phyloP scores from a whole-genome alignment of 495 filamentous ascomycete genomes.

The Paragyromitra xinjiangensis region DNA sequence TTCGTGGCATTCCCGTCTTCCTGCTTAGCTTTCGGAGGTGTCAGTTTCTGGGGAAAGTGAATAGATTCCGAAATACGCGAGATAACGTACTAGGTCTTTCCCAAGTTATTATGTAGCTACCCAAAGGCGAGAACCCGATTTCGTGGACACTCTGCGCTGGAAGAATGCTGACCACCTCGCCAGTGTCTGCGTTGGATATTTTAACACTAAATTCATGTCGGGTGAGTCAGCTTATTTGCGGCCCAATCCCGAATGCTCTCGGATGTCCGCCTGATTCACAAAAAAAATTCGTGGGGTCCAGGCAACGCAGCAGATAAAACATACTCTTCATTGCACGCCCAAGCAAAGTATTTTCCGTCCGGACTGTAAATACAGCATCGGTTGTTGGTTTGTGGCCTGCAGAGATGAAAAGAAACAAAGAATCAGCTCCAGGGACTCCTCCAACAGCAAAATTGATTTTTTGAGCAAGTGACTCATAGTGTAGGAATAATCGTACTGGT shows the following conservation, averaged over 20 bases:
- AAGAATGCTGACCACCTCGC: constrained; percentile 77
- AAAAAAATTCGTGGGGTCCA: not conserved
- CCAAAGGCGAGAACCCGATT: constrained; percentile 88
- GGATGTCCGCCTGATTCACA: constrained; percentile 31
- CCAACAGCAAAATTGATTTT: not conserved
- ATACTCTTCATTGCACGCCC: constrained; percentile 85
- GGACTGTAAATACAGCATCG: constrained; percentile 95
- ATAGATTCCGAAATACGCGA: not conserved
- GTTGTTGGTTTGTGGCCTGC: constrained; percentile 88
- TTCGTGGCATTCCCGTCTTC: constrained; percentile 90
- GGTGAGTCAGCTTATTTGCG: constrained; percentile 35
- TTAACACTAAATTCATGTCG: constrained; percentile 67
- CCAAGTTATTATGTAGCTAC: constrained; percentile 95
- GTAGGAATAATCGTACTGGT: constrained; percentile 62
- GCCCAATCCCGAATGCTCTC: not conserved
- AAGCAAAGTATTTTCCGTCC: constrained; percentile 93
- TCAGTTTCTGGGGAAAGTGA: constrained; percentile 7
- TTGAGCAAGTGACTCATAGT: constrained; percentile 4
- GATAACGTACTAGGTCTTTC: constrained; percentile 69
- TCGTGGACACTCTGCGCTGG: constrained; percentile 86
- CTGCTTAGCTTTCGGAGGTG: constrained; percentile 72
- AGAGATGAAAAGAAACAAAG: constrained; percentile 29
- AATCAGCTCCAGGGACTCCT: constrained; percentile 16
- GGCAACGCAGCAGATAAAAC: constrained; percentile 29
- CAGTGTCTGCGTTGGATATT: constrained; percentile 81